Base-by-base conservation (phyloP, 306 rosid species). In the Astragalus glycyphyllos region DNA sequence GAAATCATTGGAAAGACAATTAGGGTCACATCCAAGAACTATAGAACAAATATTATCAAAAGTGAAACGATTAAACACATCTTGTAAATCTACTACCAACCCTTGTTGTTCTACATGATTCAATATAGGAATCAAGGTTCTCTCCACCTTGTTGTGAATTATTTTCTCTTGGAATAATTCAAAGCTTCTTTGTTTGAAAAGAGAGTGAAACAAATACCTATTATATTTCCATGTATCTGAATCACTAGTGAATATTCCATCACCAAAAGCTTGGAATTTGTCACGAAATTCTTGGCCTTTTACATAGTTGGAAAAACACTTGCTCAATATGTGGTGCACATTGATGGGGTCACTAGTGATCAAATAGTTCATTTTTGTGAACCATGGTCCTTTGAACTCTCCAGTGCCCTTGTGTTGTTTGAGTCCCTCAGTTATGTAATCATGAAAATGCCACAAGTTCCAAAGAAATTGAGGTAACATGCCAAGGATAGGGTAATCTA, bases 21-120 rank as follows among this genome's bases (percentile, higher is more conserved):
- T n/a, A 12, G 84, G 80, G 37, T 83, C 83, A 7, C 54, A 58
- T 10, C 90, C 90, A 2, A 82, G 65, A 51, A 80, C 69, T 9
- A 72, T 8, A 3, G 48, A 69, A 35, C 86, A 83, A 54, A 73
- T 69, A 23, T 54, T 71, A 45, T 82, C 84, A 12, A 86, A 86
- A 0, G 86, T 37, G 48, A 86, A 78, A 0, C 85, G 49, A 1
- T 57, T 65, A 17, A 85, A 74, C 2, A 85, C 49, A 67, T 77
- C 83, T 67, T 85, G 81, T 2, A 85, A 37, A 69, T 85, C 86
- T 14, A 71, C 20, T 11, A 56, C 47, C 0, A 0, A 17, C 6
- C 77, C 79, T n/a, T 81, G 61, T 66, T 54, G 31, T 4, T 29
- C 32, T 0, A 51, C 14, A 23, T 47, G 32, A 1, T 85, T 56